Percentiles rank a stretch among this genome's conserved stretches.
phyloP scores from a whole-genome alignment of 495 filamentous ascomycete species.

The Ascodesmis nigricans region DNA sequence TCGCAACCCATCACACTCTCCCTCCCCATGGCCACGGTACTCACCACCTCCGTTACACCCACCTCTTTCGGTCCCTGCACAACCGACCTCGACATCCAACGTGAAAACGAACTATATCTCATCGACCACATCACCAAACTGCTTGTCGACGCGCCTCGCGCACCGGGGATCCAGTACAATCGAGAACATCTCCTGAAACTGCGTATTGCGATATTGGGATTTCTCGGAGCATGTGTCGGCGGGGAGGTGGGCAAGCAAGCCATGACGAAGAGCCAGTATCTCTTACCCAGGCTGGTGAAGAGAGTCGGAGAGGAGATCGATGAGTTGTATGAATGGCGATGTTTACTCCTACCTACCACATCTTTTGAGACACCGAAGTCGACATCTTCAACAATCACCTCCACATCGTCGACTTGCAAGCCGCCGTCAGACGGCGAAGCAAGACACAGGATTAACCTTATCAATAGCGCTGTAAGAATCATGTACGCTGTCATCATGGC shows the following conservation, averaged over 20 bases:
- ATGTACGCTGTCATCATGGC: slow-evolving; percentile 35
- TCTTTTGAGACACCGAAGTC: too few species aligned
- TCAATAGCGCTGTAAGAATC: slow-evolving; percentile 41
- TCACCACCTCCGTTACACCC: slow-evolving; percentile 36
- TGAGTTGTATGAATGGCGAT: slow-evolving; percentile 33
- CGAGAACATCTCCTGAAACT: slow-evolving; percentile 32
- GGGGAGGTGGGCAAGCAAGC: slow-evolving; percentile 30
- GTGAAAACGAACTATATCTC: slow-evolving; percentile 33
- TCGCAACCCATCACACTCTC: slow-evolving; percentile 36
- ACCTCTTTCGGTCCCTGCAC: slow-evolving; percentile 40
- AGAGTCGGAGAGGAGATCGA: slow-evolving; percentile 43
- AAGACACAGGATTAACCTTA: slow-evolving; percentile 26
- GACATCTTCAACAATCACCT: too few species aligned
- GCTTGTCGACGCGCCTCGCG: slow-evolving; percentile 32
- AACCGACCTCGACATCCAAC: slow-evolving; percentile 30
- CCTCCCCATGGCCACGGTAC: slow-evolving; percentile 32
- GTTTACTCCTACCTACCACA: too few species aligned
- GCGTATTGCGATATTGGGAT: slow-evolving; percentile 33
- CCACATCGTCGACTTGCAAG: too few species aligned
- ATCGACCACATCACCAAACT: slow-evolving; percentile 39
- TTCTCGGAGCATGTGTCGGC: slow-evolving; percentile 30
- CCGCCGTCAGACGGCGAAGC: too few species aligned
- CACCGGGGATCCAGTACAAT: slow-evolving; percentile 24
- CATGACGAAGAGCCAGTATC: slow-evolving; percentile 32
- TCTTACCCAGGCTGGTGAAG: slow-evolving; percentile 36